Conservation (phyloP, 768 basidiomycete genomes). For the Lactarius vividus region DNA sequence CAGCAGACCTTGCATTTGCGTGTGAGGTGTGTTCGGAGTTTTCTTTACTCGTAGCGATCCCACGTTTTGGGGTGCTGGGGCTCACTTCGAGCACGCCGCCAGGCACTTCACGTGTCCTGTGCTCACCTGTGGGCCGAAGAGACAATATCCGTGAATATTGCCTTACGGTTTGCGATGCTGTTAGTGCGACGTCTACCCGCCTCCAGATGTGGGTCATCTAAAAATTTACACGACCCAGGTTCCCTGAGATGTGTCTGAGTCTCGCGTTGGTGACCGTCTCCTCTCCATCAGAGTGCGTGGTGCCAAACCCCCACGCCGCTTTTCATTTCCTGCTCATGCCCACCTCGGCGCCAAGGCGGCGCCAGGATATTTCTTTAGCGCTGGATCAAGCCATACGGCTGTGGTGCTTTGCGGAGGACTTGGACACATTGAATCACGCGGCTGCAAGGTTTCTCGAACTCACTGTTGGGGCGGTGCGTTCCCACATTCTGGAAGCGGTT, state of each 20-base stretch:
- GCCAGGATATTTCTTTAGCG: conserved; percentile 57
- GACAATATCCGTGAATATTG: conserved; percentile 42
- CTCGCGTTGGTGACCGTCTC: conserved; percentile 68
- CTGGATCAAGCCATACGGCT: conserved; percentile 60
- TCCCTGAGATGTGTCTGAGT: conserved; percentile 68
- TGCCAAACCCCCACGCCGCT: not conserved
- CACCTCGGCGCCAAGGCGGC: conserved; percentile 37
- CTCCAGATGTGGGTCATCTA: not conserved
- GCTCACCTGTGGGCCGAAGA: conserved; percentile 60
- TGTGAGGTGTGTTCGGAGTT: conserved; percentile 47
- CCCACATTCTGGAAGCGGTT: not conserved
- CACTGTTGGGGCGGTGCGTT: conserved; percentile 54
- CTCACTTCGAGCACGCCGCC: not conserved
- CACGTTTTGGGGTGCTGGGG: conserved; percentile 1
- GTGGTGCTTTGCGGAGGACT: conserved; percentile 64
- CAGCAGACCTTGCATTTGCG: conserved; percentile 70
- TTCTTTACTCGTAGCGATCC: not conserved
- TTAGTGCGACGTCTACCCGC: conserved; percentile 37
- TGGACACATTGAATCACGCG: conserved; percentile 65
- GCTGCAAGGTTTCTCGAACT: conserved; percentile 57
- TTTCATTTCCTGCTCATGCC: not conserved
- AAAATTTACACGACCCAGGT: conserved; percentile 42
- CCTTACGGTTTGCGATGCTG: conserved; percentile 64
- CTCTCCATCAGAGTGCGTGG: conserved; percentile 60
- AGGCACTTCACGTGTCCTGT: conserved; percentile 64